Percentiles rank a stretch among this genome's conserved stretches.
Conservation (phyloP, 75 land plant genomes). For the Sequoia sempervirens region DNA sequence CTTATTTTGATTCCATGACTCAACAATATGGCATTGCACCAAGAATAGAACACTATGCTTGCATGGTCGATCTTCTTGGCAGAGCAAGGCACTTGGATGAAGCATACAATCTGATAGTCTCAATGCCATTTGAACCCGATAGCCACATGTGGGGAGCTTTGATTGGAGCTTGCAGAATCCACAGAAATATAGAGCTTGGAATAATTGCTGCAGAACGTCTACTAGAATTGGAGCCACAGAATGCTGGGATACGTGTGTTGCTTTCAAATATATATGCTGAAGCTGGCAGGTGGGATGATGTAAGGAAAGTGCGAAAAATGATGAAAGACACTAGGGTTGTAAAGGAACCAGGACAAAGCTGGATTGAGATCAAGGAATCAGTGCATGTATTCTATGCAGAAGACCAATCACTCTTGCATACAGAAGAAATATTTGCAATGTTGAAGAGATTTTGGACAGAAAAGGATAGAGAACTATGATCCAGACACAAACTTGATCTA, state of each 20-base stretch:
- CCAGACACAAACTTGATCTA: not conserved
- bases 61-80: conserved; percentile 19
- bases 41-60: conserved; percentile 7
- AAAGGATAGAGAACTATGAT: not conserved
- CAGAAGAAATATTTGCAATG: not conserved
- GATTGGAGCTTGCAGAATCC: conserved; percentile 14
- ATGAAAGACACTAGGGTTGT: not conserved
- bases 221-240: not conserved
- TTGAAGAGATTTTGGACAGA: not conserved
- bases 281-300: not conserved
- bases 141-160: conserved; percentile 7
- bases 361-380: not conserved
- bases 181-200: conserved; percentile 1
- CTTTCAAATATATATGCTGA: not conserved
- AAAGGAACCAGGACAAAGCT: not conserved
- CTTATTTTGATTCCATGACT: conserved; percentile 5
- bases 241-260: not conserved
- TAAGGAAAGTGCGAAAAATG: not conserved
- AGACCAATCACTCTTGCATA: not conserved
- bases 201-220: not conserved
- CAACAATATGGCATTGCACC: conserved; percentile 9
- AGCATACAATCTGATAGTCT: not conserved
- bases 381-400: not conserved
- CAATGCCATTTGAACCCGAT: conserved; percentile 12
- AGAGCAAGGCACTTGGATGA: conserved; percentile 10